Evolutionary conservation across 768 basidiomycete genomes (phyloP).

Genomic region (Suillus sp.): DNA sequence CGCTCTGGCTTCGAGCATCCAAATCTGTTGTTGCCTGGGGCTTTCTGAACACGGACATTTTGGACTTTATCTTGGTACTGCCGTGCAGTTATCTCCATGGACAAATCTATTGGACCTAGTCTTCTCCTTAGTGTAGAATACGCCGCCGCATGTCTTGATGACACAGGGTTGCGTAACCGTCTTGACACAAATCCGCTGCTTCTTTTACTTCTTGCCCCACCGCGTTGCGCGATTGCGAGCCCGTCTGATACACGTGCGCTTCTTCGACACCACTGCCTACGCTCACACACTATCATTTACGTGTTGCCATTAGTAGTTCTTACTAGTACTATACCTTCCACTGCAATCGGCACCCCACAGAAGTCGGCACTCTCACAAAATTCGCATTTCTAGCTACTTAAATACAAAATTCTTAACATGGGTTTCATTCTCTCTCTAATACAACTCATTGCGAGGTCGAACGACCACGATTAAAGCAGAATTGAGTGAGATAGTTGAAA

Average conservation of each 20-base stretch:
- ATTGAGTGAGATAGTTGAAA: too few relatives aligned
- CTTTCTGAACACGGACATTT: slow-evolving; percentile 44
- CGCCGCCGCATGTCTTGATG: slow-evolving; percentile 11
- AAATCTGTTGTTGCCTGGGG: slow-evolving; percentile 57
- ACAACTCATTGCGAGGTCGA: too few relatives aligned
- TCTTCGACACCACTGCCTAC: slow-evolving; percentile 5
- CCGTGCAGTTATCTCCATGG: not conserved
- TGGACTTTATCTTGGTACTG: not conserved
- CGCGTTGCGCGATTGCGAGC: not conserved
- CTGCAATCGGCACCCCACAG: too few relatives aligned
- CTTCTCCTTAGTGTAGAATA: slow-evolving; percentile 1
- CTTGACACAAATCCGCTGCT: not conserved
- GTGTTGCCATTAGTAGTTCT: slow-evolving; percentile 3
- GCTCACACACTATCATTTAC: slow-evolving; percentile 4
- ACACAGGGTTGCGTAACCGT: not conserved
- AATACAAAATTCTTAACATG: too few relatives aligned
- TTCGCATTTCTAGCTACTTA: too few relatives aligned
- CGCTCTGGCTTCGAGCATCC: slow-evolving; percentile 63
- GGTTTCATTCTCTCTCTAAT: too few relatives aligned
- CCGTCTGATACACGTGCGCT: not conserved
- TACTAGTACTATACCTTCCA: too few relatives aligned
- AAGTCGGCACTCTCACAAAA: too few relatives aligned
- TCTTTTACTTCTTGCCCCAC: not conserved
- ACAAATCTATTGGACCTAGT: slow-evolving; percentile 1
- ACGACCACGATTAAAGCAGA: too few relatives aligned